Conservation (phyloP, 225 moss, liverwort and hornwort species). For the Climacium dendroides region DNA sequence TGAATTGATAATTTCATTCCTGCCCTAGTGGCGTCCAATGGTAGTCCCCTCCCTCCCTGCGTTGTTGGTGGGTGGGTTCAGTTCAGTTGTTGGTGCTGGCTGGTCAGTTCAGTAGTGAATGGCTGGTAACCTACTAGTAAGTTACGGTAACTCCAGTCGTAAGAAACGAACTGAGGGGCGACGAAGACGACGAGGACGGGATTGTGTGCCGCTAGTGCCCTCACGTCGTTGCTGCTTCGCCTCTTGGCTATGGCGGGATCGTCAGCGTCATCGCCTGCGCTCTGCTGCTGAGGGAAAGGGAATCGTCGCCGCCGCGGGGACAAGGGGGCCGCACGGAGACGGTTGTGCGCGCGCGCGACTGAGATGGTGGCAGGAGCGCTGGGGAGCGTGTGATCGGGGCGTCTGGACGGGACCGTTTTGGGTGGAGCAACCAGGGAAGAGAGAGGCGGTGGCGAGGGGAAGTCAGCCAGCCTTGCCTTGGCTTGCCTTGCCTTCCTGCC, state of each 20-base stretch:
- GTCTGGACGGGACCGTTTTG: not conserved
- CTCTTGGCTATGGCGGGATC: slow-evolving; percentile 12
- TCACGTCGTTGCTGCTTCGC: not conserved
- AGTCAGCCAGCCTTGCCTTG: too few relatives aligned
- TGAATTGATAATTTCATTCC: not conserved
- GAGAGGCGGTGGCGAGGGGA: not conserved
- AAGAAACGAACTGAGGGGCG: not conserved
- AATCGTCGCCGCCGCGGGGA: not conserved
- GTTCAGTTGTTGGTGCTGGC: not conserved
- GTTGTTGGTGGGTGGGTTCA: not conserved
- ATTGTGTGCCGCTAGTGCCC: not conserved
- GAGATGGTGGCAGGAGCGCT: not conserved
- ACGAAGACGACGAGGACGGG: not conserved
- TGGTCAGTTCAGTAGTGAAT: not conserved
- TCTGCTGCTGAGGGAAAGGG: not conserved
- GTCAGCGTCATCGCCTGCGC: not conserved
- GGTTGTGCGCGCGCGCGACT: not conserved
- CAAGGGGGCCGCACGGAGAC: not conserved
- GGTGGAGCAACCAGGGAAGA: not conserved
- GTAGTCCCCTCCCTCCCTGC: not conserved
- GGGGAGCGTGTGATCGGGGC: not conserved
- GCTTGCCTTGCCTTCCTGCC: not conserved
- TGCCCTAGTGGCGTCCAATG: not conserved
- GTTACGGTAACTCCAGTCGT: not conserved
- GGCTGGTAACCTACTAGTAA: not conserved